phyloP scores from a whole-genome alignment of 73 alveolate genomes.

The Tetrahymena malaccensis region DNA sequence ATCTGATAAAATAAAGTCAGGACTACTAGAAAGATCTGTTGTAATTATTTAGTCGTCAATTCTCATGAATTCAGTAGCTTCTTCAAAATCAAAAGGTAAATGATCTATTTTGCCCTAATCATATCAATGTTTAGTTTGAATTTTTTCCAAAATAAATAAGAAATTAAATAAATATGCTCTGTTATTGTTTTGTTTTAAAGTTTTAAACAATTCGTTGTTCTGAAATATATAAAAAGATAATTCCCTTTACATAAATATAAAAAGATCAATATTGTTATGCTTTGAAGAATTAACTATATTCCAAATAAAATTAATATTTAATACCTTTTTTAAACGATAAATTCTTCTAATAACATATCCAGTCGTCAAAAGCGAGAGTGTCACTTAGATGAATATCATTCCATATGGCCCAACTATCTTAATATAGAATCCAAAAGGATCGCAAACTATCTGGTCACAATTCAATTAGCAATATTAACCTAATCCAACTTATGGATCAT shows the following conservation, averaged over 20 bases:
- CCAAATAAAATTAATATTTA: too few species aligned
- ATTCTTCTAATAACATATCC: conserved; percentile 26
- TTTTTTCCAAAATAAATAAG: too few species aligned
- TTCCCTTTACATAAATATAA: too few species aligned
- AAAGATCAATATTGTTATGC: too few species aligned
- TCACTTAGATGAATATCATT: background rate
- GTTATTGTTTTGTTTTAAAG: too few species aligned
- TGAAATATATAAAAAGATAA: too few species aligned
- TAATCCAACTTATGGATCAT: background rate
- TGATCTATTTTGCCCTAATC: background rate
- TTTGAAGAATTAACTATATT: too few species aligned
- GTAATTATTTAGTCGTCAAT: conserved; percentile 21
- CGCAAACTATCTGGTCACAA: conserved; percentile 1
- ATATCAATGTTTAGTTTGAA: too few species aligned
- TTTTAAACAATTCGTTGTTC: too few species aligned
- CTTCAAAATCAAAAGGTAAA: conserved; percentile 31
- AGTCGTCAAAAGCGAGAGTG: background rate
- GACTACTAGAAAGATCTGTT: background rate
- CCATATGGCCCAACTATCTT: background rate
- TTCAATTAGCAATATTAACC: background rate
- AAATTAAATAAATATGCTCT: too few species aligned
- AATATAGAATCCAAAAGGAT: conserved; percentile 3
- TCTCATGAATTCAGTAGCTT: conserved; percentile 28
- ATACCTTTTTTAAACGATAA: conserved; percentile 8
- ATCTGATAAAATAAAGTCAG: conserved; percentile 14